Evolutionary conservation across 257 asterid genomes (phyloP), one percentile per base, ranked within the genome.

Genomic region (Primulina huaijiensis): DNA sequence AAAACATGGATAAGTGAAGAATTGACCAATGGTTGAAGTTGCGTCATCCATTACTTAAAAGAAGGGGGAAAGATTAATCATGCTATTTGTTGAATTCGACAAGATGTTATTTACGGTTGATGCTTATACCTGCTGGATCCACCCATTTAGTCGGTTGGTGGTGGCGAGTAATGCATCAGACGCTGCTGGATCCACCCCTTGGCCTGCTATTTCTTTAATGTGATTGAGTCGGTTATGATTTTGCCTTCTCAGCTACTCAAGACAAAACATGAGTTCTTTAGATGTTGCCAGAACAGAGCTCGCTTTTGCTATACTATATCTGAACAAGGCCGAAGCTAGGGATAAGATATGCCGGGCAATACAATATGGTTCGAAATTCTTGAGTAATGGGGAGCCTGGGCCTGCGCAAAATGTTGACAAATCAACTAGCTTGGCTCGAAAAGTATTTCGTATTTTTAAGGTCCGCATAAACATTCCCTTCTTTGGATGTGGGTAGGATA

Each of bases 311-410:
- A 92, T 91, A 62, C 68, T 91, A 80, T 94, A 94, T 79, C 84
- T 94, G 72, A 88, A 88, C 89, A 94, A 94, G 83, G 97, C 97
- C 35, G 99, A 94, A 74, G 92, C 97, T 46, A 89, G 99, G 84
- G 99, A 94, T 75, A 94, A 94, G 90, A 89, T 94, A 79, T 94
- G 97, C 87, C 86, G 97, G 90, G 96, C 99, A 19, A 94, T 94
- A 75, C 97, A 94, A 70, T 94, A 94, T 68, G 99, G 97, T 73
- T 94, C 97, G 0, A 94, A 91, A 78, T 91, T 84, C 84, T 74
- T 94, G 83, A 91, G 99, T 80, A 87, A 91, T 75, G 97, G 97
- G 37, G 86, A 91, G 81, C 90, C 97, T 37, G 97, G 97, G 5
- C 83, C 91, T 2, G 97, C 97, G 2, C 97, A 89, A 76, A 85